Conservation (phyloP, 768 basidiomycete species). For the Suillus brevipes region DNA sequence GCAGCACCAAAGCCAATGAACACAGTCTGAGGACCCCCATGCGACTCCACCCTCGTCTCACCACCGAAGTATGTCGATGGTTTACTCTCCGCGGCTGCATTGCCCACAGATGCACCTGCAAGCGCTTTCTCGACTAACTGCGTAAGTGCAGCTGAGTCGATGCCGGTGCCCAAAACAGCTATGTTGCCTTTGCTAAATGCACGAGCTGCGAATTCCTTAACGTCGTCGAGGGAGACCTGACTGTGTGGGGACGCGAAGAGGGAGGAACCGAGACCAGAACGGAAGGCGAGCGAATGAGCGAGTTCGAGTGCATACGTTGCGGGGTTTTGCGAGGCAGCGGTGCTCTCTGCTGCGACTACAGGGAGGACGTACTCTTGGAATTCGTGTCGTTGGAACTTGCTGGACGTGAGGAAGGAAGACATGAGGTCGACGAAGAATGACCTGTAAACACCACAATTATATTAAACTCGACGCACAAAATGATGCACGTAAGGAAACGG, state of each 20-base stretch:
- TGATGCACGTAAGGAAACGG: constrained; percentile 38
- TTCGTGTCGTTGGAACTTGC: constrained; percentile 80
- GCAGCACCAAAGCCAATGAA: constrained; percentile 89
- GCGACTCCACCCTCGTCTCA: constrained; percentile 71
- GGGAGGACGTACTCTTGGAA: constrained; percentile 74
- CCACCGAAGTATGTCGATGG: constrained; percentile 75
- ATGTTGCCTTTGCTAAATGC: constrained; percentile 80
- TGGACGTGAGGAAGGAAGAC: constrained; percentile 77
- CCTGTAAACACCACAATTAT: constrained; percentile 40
- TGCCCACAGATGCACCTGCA: constrained; percentile 34
- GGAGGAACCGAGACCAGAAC: constrained; percentile 87
- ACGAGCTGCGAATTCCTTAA: constrained; percentile 70
- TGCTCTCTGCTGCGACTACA: constrained; percentile 67
- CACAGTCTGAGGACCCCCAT: constrained; percentile 67
- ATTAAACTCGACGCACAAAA: neutral
- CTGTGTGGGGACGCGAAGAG: constrained; percentile 78
- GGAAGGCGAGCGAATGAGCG: constrained; percentile 92
- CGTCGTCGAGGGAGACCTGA: constrained; percentile 62
- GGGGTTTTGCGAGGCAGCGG: constrained; percentile 59
- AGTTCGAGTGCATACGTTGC: constrained; percentile 76
- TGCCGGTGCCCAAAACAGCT: constrained; percentile 85
- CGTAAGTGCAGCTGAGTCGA: constrained; percentile 67
- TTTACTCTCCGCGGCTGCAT: constrained; percentile 28
- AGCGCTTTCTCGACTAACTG: constrained; percentile 74
- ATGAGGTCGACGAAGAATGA: constrained; percentile 89